These are phyloP conservation scores for Saccharum officinarum DNA, from an alignment of 176 grass and related monocot species.

Conservation along the genomic window DNA sequence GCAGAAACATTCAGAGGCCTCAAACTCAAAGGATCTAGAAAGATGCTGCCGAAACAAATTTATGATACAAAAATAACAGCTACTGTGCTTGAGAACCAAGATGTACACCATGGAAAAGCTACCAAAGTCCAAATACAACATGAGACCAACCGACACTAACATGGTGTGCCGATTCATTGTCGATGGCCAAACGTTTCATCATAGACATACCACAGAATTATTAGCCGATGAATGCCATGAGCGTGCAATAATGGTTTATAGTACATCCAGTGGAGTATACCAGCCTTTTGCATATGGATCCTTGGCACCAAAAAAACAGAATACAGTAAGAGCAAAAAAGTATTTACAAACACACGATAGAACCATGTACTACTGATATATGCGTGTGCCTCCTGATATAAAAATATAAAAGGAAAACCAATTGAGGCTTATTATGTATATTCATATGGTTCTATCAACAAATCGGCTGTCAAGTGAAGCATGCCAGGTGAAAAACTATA, in stretches of 20 bases:
- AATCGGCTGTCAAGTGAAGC: not conserved
- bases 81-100: not conserved
- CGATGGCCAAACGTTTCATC: not conserved
- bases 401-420: not conserved
- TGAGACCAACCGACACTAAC: not conserved
- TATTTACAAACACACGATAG: not conserved
- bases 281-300: not conserved
- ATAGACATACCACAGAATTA: not conserved
- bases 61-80: too few species aligned
- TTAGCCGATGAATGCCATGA: too few species aligned
- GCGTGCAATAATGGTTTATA: too few species aligned
- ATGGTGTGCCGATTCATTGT: not conserved
- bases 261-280: not conserved
- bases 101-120: not conserved
- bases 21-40: not conserved
- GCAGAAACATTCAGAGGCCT: not conserved
- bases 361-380: not conserved
- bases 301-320: not conserved
- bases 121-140: not conserved
- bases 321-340: not conserved
- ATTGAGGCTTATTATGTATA: not conserved
- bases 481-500: constrained; percentile 17
- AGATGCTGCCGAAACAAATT: not conserved
- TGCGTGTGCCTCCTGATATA: not conserved
- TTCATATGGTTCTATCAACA: not conserved